These are phyloP conservation scores for Quercus tomentella DNA, from an alignment of 331 rosid species.

Conservation along the genomic window DNA sequence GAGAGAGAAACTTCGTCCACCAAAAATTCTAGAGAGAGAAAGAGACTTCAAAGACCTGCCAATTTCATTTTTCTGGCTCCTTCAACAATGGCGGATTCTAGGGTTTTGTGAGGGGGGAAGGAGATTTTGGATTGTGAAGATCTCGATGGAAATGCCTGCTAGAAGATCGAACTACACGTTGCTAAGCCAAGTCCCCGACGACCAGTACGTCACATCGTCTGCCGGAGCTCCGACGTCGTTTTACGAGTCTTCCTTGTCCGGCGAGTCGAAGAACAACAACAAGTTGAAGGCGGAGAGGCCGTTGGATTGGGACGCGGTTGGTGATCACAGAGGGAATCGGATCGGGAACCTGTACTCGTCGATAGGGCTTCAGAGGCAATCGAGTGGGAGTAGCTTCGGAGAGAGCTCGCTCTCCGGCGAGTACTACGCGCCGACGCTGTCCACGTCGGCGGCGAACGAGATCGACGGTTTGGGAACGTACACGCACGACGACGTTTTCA, in stretches of 20 bases:
- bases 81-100: constrained; percentile 55
- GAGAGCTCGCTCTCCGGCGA: constrained; percentile 95
- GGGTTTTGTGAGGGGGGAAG: constrained; percentile 22
- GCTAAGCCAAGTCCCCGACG: constrained; percentile 76
- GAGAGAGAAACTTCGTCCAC: constrained; percentile 31
- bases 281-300: constrained; percentile 52
- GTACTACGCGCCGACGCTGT: constrained; percentile 67
- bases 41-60: not conserved
- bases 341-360: constrained; percentile 64
- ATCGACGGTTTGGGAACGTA: constrained; percentile 56
- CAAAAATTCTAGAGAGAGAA: constrained; percentile 10
- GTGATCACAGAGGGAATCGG: constrained; percentile 74
- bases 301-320: constrained; percentile 67
- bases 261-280: constrained; percentile 57
- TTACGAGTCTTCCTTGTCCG: constrained; percentile 50
- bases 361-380: constrained; percentile 88
- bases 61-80: not conserved
- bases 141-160: constrained; percentile 83
- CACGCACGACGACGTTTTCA: constrained; percentile 50
- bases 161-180: constrained; percentile 88
- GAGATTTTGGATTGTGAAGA: not conserved
- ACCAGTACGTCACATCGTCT: constrained; percentile 30
- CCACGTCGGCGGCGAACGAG: constrained; percentile 62
- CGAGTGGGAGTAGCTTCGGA: constrained; percentile 94
- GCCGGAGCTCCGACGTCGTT: constrained; percentile 44